A percentile compares a stretch with the other conserved stretches of the same genome.
Evolutionary conservation across 2,329 filamentous ascomycete species (phyloP).

Genomic region (Corinectria fuckeliana): DNA sequence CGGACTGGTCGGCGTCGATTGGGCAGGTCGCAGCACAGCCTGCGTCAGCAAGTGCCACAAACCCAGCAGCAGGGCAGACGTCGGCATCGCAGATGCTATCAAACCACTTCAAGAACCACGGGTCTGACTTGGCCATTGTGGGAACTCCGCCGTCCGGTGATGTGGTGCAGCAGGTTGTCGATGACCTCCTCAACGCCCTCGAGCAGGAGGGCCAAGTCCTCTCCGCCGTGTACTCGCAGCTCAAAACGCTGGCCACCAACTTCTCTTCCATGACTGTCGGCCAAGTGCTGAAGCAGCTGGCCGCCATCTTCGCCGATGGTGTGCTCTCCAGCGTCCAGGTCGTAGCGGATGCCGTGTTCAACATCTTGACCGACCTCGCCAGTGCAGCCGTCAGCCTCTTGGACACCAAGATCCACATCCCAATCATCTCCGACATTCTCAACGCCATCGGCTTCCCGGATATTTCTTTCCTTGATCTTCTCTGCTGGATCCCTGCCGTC

Average conservation of each 20-base stretch:
- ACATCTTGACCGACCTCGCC: background rate
- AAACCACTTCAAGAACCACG: background rate
- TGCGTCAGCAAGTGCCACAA: background rate
- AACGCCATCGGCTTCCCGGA: background rate
- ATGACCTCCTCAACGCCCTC: background rate
- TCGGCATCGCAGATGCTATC: background rate
- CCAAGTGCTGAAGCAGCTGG: background rate
- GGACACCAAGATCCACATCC: background rate
- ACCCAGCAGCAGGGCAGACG: background rate
- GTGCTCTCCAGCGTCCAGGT: background rate
- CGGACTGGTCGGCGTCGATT: background rate
- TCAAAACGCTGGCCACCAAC: background rate
- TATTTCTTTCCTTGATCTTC: constrained; percentile 1
- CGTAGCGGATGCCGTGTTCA: background rate
- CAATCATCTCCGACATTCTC: constrained; percentile 1
- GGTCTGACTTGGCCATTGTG: background rate
- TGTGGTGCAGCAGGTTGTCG: background rate
- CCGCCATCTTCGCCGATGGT: background rate
- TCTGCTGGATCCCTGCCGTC: background rate
- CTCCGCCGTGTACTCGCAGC: background rate
- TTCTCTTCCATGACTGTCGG: background rate
- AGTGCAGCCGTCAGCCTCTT: background rate
- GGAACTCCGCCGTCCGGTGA: background rate
- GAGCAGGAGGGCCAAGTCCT: background rate
- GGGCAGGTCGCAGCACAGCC: background rate